Conservation (phyloP, 2,329 filamentous ascomycete species). For the Thermothelomyces thermophilus region DNA sequence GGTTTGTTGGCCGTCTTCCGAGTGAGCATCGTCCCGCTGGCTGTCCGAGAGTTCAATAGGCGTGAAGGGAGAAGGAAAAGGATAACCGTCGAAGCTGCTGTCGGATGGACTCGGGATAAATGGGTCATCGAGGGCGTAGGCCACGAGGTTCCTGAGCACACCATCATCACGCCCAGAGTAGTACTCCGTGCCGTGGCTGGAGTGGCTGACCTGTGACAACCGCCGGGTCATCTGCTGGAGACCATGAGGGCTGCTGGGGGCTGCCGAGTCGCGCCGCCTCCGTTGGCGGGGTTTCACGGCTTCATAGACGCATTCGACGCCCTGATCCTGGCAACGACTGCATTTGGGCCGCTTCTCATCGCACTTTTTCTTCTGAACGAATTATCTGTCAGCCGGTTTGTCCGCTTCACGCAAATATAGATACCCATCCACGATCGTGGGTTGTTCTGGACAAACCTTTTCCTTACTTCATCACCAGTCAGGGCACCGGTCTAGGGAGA, state of each 20-base stretch:
- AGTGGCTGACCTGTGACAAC: constrained; percentile 19
- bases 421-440: background rate
- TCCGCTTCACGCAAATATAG: no score
- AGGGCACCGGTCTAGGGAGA: background rate
- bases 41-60: constrained; percentile 6
- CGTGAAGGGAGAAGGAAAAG: constrained; percentile 10
- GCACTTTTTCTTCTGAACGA: constrained; percentile 50
- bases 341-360: constrained; percentile 47
- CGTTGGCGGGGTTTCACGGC: constrained; percentile 39
- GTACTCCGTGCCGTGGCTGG: constrained; percentile 11
- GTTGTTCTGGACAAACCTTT: constrained; percentile 37
- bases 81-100: constrained; percentile 11
- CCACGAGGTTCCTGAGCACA: background rate
- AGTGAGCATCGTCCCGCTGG: background rate
- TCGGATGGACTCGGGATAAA: constrained; percentile 14
- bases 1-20: background rate
- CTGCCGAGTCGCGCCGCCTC: constrained; percentile 32
- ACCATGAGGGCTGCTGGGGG: constrained; percentile 1
- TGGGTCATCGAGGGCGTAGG: constrained; percentile 12
- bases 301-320: constrained; percentile 45
- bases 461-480: constrained; percentile 39
- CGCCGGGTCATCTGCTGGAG: constrained; percentile 12
- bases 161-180: constrained; percentile 2
- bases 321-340: constrained; percentile 44
- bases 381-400: background rate